phyloP scores from a whole-genome alignment of 192 early-diverging fungal species.

The Coemansia sp. region DNA sequence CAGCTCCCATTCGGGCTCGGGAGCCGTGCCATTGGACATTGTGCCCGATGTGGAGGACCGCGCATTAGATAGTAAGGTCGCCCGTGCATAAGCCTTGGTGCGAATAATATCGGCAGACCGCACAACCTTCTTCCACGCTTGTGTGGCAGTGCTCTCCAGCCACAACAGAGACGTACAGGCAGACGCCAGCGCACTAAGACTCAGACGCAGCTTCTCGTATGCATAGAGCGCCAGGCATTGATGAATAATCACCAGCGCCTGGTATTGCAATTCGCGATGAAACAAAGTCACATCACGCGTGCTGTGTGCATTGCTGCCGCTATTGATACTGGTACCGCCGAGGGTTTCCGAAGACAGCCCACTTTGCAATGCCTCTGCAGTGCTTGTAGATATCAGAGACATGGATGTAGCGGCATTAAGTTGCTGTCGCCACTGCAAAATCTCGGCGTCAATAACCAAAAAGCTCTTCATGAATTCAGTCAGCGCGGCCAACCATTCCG shows the following conservation, averaged over 20 bases:
- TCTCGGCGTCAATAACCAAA: slow-evolving; percentile 52
- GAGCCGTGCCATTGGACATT: slow-evolving; percentile 48
- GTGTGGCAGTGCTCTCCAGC: slow-evolving; percentile 51
- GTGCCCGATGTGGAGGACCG: slow-evolving; percentile 40
- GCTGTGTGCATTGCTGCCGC: slow-evolving; percentile 24
- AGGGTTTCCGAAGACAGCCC: not conserved
- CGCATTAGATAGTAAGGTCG: slow-evolving; percentile 41
- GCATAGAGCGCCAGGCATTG: slow-evolving; percentile 51
- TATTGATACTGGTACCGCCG: not conserved
- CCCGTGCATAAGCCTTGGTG: slow-evolving; percentile 29
- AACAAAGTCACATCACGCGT: slow-evolving; percentile 52
- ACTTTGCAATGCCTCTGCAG: slow-evolving; percentile 11
- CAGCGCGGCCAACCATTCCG: slow-evolving; percentile 44
- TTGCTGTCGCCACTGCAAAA: slow-evolving; percentile 54
- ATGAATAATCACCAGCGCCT: slow-evolving; percentile 50
- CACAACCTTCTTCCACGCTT: slow-evolving; percentile 53
- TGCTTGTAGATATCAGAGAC: slow-evolving; percentile 19
- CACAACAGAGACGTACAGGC: slow-evolving; percentile 51
- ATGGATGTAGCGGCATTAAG: slow-evolving; percentile 45
- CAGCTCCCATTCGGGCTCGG: slow-evolving; percentile 56
- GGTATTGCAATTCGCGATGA: slow-evolving; percentile 54
- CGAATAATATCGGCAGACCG: slow-evolving; percentile 47
- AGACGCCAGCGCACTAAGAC: slow-evolving; percentile 39
- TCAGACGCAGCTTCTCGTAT: slow-evolving; percentile 50
- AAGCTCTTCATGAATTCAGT: slow-evolving; percentile 49